Conservation (phyloP, 2,329 filamentous ascomycete species). For the Tolypocladium amazonense region DNA sequence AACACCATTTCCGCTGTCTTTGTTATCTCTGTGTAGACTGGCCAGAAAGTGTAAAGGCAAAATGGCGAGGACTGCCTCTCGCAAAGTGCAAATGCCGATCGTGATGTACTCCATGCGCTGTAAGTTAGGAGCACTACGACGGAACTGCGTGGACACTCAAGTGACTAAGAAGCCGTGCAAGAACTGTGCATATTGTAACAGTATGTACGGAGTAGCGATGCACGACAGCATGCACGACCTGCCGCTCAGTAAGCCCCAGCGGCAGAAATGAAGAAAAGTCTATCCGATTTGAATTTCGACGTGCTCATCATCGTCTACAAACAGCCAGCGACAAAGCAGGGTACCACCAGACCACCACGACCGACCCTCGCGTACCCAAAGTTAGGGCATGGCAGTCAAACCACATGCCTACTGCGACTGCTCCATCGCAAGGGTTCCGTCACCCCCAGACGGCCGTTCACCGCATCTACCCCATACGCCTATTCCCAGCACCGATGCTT, state of each 20-base stretch:
- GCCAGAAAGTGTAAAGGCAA: no score
- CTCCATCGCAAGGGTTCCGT: not conserved
- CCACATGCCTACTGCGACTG: not conserved
- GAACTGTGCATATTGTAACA: not conserved
- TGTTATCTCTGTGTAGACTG: no score
- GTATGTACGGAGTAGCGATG: not conserved
- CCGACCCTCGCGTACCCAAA: not conserved
- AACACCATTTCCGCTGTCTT: not conserved
- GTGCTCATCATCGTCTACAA: constrained; percentile 14
- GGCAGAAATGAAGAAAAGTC: constrained; percentile 5
- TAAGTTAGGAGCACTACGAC: not conserved
- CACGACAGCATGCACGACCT: not conserved
- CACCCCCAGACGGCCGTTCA: not conserved
- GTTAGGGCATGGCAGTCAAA: not conserved
- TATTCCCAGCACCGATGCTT: not conserved
- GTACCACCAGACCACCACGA: not conserved
- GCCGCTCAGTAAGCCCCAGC: not conserved
- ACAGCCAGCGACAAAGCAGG: not conserved
- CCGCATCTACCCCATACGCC: not conserved
- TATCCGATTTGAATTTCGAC: constrained; percentile 17
- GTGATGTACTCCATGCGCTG: no score
- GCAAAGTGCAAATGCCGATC: no score
- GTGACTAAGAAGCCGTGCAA: not conserved
- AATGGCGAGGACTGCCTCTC: not conserved
- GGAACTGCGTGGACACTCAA: not conserved